These are phyloP conservation scores for Amanita molliuscula DNA, from an alignment of 768 basidiomycete genomes.

Conservation along the genomic window DNA sequence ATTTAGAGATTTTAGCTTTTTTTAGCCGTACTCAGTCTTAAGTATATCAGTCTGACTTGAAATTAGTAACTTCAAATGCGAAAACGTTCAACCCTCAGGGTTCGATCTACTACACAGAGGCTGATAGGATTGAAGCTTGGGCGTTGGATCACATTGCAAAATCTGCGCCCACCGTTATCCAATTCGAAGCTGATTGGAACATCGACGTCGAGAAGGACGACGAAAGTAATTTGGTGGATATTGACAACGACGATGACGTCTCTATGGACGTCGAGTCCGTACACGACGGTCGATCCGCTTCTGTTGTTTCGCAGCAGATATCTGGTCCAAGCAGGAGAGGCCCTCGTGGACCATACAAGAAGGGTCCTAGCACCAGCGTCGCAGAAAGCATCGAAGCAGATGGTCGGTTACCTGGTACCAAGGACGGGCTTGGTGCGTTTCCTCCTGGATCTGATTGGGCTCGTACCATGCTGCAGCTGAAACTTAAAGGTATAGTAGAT, in stretches of 20 bases:
- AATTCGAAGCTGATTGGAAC: conserved; percentile 79
- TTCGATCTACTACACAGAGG: conserved; percentile 65
- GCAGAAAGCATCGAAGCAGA: conserved; percentile 52
- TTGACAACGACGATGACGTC: conserved; percentile 31
- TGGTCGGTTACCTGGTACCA: conserved; percentile 65
- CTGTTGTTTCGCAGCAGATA: conserved; percentile 31
- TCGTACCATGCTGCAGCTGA: conserved; percentile 60
- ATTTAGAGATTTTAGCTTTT: conserved; percentile 1
- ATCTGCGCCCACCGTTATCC: conserved; percentile 64
- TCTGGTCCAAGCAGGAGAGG: conserved; percentile 30
- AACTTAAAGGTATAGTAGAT: conserved; percentile 50
- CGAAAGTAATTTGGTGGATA: conserved; percentile 26
- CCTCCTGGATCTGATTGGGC: conserved; percentile 64
- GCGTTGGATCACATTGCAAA: conserved; percentile 66
- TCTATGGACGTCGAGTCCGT: conserved; percentile 30
- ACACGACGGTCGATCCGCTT: conserved; percentile 31
- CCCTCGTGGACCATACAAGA: conserved; percentile 46
- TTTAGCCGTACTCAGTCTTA: conserved; percentile 4
- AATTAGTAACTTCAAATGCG: conserved; percentile 63
- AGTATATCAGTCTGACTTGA: conserved; percentile 48
- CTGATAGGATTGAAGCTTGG: conserved; percentile 60
- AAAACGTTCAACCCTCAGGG: conserved; percentile 70
- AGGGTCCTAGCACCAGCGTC: conserved; percentile 18
- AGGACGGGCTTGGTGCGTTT: conserved; percentile 67
- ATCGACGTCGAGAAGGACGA: conserved; percentile 69